Base-by-base conservation (phyloP, 805 yeast species). In the Barnettozyma siamensis region DNA sequence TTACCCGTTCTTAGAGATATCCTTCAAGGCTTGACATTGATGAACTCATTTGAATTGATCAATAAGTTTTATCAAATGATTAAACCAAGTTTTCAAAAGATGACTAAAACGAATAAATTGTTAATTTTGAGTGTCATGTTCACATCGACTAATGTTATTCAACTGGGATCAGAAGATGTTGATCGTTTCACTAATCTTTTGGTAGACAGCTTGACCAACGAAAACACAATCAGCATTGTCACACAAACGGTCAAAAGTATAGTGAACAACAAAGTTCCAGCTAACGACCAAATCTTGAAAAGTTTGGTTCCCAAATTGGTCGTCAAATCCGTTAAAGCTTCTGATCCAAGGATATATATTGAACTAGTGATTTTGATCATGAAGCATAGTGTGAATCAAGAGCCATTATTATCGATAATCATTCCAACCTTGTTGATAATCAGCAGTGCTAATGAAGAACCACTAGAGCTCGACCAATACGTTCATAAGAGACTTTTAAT, bases 241-340 rank as follows among this genome's bases (percentile, higher is more conserved):
- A 65, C 80, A 11, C 88, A 81, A 47, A 80, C 93, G 13, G 65
- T 83, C 38, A 80, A 72, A 50, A 67, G 80, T 0, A 62, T 86
- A 33, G 65, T 83, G 31, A 41, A 57, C 4, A 57, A 54, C 7
- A 48, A 50, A 0, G 9, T 21, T 43, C 54, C 3, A 47, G 51
- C 4, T 5, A 63, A 71, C 7, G 59, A 64, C 5, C 41, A 50
- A 4, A 57, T 74, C 1, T 62, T 80, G 30, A 67, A 69, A 41
- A 61, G 60, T 13, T 54, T 77, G 23, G 58, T 83, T 3, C 73
- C 78, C 8, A 62, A 62, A 28, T 51, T 78, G 13, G 61, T 78
- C 1, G 45, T 63, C 1, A 44, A 55, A 26, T 58, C 37, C 31
- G 35, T 34, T 52, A 5, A 39, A 58, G 21, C 69, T 31, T 48